Conservation (phyloP, 2,329 filamentous ascomycete species). For the Colletotrichum tofieldiae region DNA sequence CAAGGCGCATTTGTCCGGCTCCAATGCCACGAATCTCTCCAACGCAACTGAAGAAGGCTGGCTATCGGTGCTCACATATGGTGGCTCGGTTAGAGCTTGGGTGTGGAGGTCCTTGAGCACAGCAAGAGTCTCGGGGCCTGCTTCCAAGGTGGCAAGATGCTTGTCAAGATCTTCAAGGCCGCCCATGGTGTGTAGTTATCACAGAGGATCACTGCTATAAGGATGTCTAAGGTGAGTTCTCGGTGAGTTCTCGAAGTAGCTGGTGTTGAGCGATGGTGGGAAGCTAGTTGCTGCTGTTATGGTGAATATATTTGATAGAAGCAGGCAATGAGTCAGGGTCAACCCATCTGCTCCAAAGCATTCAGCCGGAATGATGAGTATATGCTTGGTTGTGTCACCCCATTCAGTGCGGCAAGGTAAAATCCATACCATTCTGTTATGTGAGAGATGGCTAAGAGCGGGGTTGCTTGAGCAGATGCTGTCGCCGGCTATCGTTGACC, state of each 20-base stretch:
- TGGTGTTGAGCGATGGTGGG: neutral
- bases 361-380: too few relatives aligned
- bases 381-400: too few relatives aligned
- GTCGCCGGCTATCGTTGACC: too few relatives aligned
- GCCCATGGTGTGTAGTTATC: neutral
- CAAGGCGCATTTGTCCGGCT: slow-evolving; percentile 71
- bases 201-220: too few relatives aligned
- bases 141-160: slow-evolving; percentile 50
- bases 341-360: too few relatives aligned
- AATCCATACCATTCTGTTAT: neutral
- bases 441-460: neutral
- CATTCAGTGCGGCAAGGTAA: neutral
- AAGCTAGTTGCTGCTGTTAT: too few relatives aligned
- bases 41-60: slow-evolving; percentile 29
- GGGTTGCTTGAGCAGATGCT: neutral
- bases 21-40: slow-evolving; percentile 73
- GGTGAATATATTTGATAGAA: too few relatives aligned
- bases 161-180: slow-evolving; percentile 44
- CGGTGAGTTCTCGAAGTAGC: neutral
- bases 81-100: slow-evolving; percentile 49
- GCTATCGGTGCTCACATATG: slow-evolving; percentile 49
- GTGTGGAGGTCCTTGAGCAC: slow-evolving; percentile 52
- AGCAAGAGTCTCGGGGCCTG: slow-evolving; percentile 46
- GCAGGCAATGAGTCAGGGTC: too few relatives aligned
- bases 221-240: neutral